Evolutionary conservation across 768 basidiomycete genomes (phyloP).

Genomic region (Amanita molliuscula): DNA sequence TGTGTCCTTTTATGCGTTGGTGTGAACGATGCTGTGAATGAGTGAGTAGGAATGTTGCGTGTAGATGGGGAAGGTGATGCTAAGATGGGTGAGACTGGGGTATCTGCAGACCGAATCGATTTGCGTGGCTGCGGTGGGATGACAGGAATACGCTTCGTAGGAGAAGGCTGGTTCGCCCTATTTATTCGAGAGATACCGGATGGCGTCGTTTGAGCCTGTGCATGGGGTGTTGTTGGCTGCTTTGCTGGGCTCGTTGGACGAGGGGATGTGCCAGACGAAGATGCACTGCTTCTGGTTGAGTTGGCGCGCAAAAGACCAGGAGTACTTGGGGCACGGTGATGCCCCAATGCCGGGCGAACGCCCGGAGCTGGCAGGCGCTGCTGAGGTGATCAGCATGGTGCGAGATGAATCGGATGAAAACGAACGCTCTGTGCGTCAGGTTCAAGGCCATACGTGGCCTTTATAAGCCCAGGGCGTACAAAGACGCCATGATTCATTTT

Average conservation of each 20-base stretch:
- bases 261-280: conserved; percentile 42
- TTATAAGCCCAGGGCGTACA: conserved; percentile 79
- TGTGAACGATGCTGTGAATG: conserved; percentile 12
- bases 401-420: background rate
- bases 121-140: conserved; percentile 38
- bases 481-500: conserved; percentile 76
- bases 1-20: conserved; percentile 22
- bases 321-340: conserved; percentile 52
- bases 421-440: conserved; percentile 19
- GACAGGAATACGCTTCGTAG: conserved; percentile 44
- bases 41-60: conserved; percentile 11
- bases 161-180: conserved; percentile 31
- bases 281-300: conserved; percentile 30
- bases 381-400: conserved; percentile 1
- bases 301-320: conserved; percentile 27
- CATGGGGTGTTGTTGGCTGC: conserved; percentile 22
- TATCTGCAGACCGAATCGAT: conserved; percentile 34
- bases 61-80: conserved; percentile 21
- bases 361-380: conserved; percentile 15
- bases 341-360: conserved; percentile 29
- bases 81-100: conserved; percentile 19
- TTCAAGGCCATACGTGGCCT: conserved; percentile 41
- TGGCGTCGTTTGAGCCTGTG: conserved; percentile 15
- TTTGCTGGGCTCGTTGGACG: conserved; percentile 61
- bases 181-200: conserved; percentile 15